phyloP scores from a whole-genome alignment of 2,329 filamentous ascomycete species.

The Scytalidium sp. region DNA sequence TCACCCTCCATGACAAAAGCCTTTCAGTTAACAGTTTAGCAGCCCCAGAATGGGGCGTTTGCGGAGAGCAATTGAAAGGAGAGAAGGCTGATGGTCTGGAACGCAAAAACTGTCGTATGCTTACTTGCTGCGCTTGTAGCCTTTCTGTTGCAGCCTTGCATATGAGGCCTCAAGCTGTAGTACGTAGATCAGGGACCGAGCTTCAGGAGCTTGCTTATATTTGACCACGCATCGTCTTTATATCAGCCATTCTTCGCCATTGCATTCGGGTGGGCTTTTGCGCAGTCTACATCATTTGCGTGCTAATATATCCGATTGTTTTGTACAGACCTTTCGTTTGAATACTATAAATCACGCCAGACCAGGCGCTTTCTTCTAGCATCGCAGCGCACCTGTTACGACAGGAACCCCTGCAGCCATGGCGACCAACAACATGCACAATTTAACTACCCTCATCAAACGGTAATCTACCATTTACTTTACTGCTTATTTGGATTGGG shows the following conservation, averaged over 20 bases:
- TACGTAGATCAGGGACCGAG: neutral
- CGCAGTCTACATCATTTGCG: neutral
- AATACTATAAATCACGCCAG: neutral
- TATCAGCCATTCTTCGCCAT: neutral
- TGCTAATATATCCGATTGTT: neutral
- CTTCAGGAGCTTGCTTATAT: neutral
- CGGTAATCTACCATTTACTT: slow-evolving; percentile 58
- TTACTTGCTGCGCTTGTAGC: too few species aligned
- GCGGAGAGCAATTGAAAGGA: neutral
- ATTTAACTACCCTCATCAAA: slow-evolving; percentile 96
- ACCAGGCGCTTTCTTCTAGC: neutral
- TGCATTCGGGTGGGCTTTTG: neutral
- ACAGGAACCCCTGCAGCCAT: slow-evolving; percentile 39
- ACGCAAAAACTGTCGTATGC: neutral
- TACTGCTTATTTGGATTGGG: slow-evolving; percentile 8
- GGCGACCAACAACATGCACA: slow-evolving; percentile 87
- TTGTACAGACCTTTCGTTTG: neutral
- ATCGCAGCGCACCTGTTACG: neutral
- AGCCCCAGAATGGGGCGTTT: neutral
- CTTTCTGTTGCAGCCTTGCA: neutral
- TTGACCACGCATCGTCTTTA: neutral
- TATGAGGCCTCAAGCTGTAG: neutral
- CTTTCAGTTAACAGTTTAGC: neutral
- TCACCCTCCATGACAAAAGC: slow-evolving; percentile 17
- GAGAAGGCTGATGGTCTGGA: neutral